Percentiles rank a stretch among this genome's conserved stretches.
These are phyloP conservation scores for Poa annua DNA, from an alignment of 176 grass and related monocot genomes.

Conservation along the genomic window DNA sequence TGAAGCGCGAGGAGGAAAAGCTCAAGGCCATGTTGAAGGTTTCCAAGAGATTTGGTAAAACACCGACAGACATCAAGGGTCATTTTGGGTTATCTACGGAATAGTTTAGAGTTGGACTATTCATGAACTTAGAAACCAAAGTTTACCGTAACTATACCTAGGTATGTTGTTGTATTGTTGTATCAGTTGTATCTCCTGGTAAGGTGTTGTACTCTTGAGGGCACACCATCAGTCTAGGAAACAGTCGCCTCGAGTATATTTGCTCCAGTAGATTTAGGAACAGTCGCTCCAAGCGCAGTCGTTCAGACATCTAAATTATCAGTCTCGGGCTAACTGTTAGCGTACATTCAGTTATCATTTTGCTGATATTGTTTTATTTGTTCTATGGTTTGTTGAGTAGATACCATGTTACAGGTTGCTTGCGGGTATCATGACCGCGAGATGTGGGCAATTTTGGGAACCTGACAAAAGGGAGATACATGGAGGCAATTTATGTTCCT, in stretches of 20 bases:
- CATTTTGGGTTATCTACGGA: constrained; percentile 50
- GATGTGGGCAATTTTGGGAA: background rate
- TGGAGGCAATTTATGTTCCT: background rate
- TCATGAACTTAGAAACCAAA: background rate
- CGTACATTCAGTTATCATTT: background rate
- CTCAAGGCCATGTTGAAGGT: too few relatives aligned
- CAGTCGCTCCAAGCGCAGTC: background rate
- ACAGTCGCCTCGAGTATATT: too few relatives aligned
- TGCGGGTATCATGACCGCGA: too few relatives aligned
- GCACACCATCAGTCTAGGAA: constrained; percentile 17
- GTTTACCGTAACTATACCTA: constrained; percentile 31
- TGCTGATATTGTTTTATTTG: background rate
- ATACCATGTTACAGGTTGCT: background rate
- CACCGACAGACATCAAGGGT: constrained; percentile 35
- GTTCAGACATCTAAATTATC: background rate
- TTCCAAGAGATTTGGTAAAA: constrained; percentile 62
- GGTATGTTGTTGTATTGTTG: constrained; percentile 39
- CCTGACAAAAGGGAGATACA: background rate
- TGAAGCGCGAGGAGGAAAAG: too few relatives aligned
- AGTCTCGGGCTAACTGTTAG: background rate
- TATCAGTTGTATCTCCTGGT: constrained; percentile 34
- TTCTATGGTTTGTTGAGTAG: background rate
- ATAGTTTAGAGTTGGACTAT: constrained; percentile 33
- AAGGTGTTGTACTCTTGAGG: background rate
- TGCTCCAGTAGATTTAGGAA: constrained; percentile 26